These are phyloP conservation scores for Neurospora sp. DNA, from an alignment of 495 filamentous ascomycete genomes.

Conservation along the genomic window DNA sequence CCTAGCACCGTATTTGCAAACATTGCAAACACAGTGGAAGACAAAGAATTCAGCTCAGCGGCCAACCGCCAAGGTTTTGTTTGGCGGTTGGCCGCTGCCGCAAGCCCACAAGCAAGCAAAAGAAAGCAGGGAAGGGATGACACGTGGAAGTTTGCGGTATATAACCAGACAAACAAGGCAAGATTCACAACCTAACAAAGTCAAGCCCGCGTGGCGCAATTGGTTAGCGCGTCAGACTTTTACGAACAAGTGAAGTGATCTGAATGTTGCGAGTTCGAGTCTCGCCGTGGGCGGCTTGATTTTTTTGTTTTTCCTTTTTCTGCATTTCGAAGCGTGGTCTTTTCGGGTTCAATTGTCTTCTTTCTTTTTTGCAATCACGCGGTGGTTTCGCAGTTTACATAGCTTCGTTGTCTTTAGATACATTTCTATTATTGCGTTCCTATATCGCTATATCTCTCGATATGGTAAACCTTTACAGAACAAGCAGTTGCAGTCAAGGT, in stretches of 20 bases:
- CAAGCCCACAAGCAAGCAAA: not conserved
- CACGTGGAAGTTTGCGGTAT: not conserved
- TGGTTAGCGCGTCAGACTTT: conserved; percentile 26
- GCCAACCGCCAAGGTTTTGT: not conserved
- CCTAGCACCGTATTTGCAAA: not conserved
- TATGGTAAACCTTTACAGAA: not conserved
- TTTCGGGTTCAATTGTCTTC: too few relatives aligned
- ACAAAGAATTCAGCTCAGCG: not conserved
- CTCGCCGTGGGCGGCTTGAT: conserved; percentile 17
- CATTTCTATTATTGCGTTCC: too few relatives aligned
- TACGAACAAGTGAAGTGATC: conserved; percentile 8
- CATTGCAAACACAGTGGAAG: not conserved
- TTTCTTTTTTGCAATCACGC: too few relatives aligned
- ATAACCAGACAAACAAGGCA: not conserved
- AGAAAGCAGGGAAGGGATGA: not conserved
- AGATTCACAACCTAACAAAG: not conserved
- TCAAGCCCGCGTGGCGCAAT: conserved; percentile 19
- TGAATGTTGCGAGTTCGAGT: conserved; percentile 28
- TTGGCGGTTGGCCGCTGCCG: not conserved
- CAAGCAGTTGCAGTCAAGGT: not conserved
- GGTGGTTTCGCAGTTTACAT: too few relatives aligned
- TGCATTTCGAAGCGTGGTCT: not conserved
- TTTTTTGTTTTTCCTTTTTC: conserved; percentile 1
- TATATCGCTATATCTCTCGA: too few relatives aligned
- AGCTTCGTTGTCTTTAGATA: too few relatives aligned